Base-by-base conservation (phyloP, 306 rosid species). In the Aeschynomene evenia region DNA sequence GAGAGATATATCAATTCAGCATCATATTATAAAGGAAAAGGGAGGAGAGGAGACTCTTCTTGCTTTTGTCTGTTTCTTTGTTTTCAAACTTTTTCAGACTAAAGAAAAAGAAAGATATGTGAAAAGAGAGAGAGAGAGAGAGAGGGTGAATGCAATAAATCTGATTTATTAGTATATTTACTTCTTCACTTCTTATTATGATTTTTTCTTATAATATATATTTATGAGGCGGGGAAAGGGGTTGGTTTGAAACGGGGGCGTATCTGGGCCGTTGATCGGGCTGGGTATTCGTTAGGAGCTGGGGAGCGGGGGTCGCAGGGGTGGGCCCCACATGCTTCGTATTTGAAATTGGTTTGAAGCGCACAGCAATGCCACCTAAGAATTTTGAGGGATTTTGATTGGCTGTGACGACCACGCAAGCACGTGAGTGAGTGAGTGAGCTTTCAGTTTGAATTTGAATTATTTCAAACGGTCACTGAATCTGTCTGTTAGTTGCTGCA, bases 391-490 rank as follows among this genome's bases (percentile, higher is more conserved):
- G 37, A n/a, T 24, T 75, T 0, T 79, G 33, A 79, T 68, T 74
- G 70, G 82, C 65, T 9, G 73, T 53, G 1, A 45, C 2, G 1
- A 53, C 18, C 73, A 16, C 12, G 63, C 48, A 42, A 49, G 70
- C 12, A 59, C 37, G 81, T 71, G 72, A 28, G 67, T n/a, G n/a
- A n/a, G n/a, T n/a, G n/a, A n/a, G 48, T 64, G 50, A 68, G 53
- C 46, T 68, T 31, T 28, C 23, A 43, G 59, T 73, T 72, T 67
- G 67, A 67, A 75, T 87, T 90, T 73, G 89, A 91, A 88, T 87
- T 82, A 81, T 83, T 83, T 87, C 79, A 88, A 91, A 86, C 92
- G 92, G 89, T 85, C 87, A 83, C 72, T 72, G 67, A 72, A 61
- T 84, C 73, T 82, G 86, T 85, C 82, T 28, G 68, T 70, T 31